Evolutionary conservation across 148 eudicot species (phyloP), one percentile per base, ranked within the genome.

Genomic region (Diospyros kaki): DNA sequence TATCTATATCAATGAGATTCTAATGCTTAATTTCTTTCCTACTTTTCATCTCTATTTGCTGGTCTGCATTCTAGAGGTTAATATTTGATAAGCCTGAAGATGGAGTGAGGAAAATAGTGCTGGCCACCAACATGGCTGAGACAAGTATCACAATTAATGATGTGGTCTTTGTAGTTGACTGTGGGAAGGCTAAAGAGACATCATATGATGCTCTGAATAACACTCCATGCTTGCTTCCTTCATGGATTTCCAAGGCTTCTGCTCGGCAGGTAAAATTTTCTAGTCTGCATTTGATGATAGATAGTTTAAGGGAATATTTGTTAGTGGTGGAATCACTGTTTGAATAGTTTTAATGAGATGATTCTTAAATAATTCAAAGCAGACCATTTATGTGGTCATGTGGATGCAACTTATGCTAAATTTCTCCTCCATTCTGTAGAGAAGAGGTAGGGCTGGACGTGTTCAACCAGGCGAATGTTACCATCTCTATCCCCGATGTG

Each of bases 41-140:
- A 38, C 55, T 69, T 18, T 81, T 68, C 17, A 61, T 53, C 69
- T 68, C 45, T 48, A 48, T 48, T 48, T 55, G 55, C 42, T 44
- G 17, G 11, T 80, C 58, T 83, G 79, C 65, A 64, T 82, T 69
- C 80, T 87, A 95, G 98, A 92, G 82, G 80, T 85, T 95, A 81
- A 95, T 95, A 76, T 95, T 95, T 74, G 84, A 95, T 81, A 90
- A 82, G 77, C 90, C 98, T 72, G 92, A 91, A 71, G 96, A 89
- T 78, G 98, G 98, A 83, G 84, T 95, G 63, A 81, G 98, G 84
- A 95, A 95, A 80, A 89, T 95, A 82, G 98, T 95, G 43, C 91
- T 95, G 74, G 98, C 98, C 12, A 95, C 98, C 38, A 95, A 95
- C 75, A 95, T 95, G 98, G 98, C 98, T 45, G 98, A 95, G 88